Evolutionary conservation across 2,329 filamentous ascomycete species (phyloP).

Genomic region (Mollisiaceae sp.): DNA sequence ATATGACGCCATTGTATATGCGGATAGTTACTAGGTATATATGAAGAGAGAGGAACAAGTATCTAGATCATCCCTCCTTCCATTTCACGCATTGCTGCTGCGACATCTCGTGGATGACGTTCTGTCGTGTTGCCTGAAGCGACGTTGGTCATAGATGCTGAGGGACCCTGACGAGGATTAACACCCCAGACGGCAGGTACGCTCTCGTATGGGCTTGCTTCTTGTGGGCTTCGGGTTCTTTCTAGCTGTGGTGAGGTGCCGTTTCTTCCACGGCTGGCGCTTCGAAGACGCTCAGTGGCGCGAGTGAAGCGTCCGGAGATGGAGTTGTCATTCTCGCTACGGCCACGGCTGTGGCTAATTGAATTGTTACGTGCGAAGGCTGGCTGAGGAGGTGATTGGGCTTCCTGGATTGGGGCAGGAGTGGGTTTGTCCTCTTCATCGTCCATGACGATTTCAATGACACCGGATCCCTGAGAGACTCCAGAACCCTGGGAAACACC

Average conservation of each 20-base stretch:
- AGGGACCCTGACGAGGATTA: conserved; percentile 18
- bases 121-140: conserved; percentile 26
- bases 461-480: conserved; percentile 58
- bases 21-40: conserved; percentile 15
- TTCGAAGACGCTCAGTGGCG: conserved; percentile 64
- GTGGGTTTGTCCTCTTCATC: conserved; percentile 48
- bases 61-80: conserved; percentile 44
- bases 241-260: conserved; percentile 30
- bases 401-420: conserved; percentile 26
- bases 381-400: conserved; percentile 48
- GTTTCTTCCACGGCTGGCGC: conserved; percentile 61
- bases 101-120: conserved; percentile 42
- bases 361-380: conserved; percentile 45
- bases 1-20: conserved; percentile 24
- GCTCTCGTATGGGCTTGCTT: conserved; percentile 42
- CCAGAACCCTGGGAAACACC: conserved; percentile 55
- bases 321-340: conserved; percentile 58
- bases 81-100: conserved; percentile 38
- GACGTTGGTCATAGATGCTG: conserved; percentile 21
- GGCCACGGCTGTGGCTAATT: conserved; percentile 58
- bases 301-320: conserved; percentile 60
- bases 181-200: conserved; percentile 33
- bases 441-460: conserved; percentile 72
- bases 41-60: neutral
- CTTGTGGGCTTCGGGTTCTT: conserved; percentile 35